phyloP scores from a whole-genome alignment of 495 filamentous ascomycete species.

The Penicillium maclennaniae region DNA sequence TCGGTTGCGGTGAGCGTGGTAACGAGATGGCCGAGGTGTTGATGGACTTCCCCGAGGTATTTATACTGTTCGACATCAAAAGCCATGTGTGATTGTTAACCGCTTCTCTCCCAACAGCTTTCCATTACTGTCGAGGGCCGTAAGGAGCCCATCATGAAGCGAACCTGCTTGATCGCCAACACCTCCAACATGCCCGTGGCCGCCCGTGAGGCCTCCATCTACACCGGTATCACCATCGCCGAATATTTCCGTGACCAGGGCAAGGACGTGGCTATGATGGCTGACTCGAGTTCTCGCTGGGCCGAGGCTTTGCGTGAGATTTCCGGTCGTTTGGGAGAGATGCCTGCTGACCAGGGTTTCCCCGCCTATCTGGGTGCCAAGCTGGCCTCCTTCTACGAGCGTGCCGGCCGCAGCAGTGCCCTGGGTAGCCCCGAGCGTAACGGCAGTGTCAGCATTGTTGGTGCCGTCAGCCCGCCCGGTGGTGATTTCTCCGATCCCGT shows the following conservation, averaged over 20 bases:
- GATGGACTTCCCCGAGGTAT: slow-evolving; percentile 94
- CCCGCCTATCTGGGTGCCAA: slow-evolving; percentile 96
- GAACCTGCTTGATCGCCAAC: slow-evolving; percentile 95
- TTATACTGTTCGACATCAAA: neutral
- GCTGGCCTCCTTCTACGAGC: slow-evolving; percentile 97
- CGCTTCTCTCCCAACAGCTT: slow-evolving; percentile 49
- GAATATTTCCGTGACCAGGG: slow-evolving; percentile 99
- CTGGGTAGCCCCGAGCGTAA: slow-evolving; percentile 83
- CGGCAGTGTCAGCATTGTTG: slow-evolving; percentile 96
- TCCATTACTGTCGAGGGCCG: slow-evolving; percentile 86
- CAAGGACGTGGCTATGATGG: slow-evolving; percentile 99
- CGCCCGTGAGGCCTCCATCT: slow-evolving; percentile 97
- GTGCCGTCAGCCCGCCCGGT: slow-evolving; percentile 93
- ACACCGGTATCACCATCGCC: slow-evolving; percentile 96
- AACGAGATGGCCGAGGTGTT: slow-evolving; percentile 99
- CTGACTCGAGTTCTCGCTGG: slow-evolving; percentile 97
- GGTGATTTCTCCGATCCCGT: slow-evolving; percentile 99
- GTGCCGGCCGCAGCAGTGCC: slow-evolving; percentile 80
- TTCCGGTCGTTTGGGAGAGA: slow-evolving; percentile 97
- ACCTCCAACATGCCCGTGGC: slow-evolving; percentile 99
- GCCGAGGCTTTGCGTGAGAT: slow-evolving; percentile 98
- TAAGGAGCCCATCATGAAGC: slow-evolving; percentile 99
- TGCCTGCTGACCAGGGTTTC: slow-evolving; percentile 99
- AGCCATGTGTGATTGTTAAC: neutral
- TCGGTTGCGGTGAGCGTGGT: slow-evolving; percentile 95